phyloP scores from a whole-genome alignment of 2,329 filamentous ascomycete genomes.

The Exophiala spinifera region DNA sequence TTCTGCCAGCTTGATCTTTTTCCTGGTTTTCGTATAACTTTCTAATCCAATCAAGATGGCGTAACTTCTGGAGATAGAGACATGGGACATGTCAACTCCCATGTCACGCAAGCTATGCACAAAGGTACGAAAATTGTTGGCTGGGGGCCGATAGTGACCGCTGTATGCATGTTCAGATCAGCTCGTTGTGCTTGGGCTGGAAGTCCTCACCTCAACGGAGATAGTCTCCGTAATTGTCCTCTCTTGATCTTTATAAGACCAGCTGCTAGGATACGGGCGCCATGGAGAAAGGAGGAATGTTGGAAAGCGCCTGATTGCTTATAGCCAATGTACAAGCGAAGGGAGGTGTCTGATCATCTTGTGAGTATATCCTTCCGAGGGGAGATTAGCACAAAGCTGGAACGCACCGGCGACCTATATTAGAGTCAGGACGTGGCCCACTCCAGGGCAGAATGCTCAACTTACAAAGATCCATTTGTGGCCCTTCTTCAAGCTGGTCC shows the following conservation, averaged over 20 bases:
- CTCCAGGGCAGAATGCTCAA: background rate
- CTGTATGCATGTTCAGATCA: constrained; percentile 1
- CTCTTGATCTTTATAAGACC: constrained; percentile 82
- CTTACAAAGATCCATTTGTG: constrained; percentile 89
- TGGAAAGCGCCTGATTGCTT: constrained; percentile 87
- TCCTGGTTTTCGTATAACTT: constrained; percentile 68
- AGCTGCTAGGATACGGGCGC: constrained; percentile 74
- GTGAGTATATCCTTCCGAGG: too few relatives aligned
- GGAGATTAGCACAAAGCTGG: too few relatives aligned
- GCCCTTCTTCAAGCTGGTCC: constrained; percentile 70
- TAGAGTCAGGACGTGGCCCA: background rate
- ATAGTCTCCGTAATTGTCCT: constrained; percentile 70
- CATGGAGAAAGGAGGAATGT: constrained; percentile 84
- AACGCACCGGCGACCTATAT: constrained; percentile 4
- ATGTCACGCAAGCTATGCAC: constrained; percentile 67
- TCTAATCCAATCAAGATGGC: constrained; percentile 79
- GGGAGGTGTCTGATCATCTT: constrained; percentile 64
- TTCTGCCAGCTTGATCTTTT: constrained; percentile 57
- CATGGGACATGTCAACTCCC: constrained; percentile 74
- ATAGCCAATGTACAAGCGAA: constrained; percentile 78
- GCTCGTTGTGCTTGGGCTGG: constrained; percentile 18
- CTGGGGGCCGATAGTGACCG: constrained; percentile 51
- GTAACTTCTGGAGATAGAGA: constrained; percentile 78
- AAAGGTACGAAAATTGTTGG: constrained; percentile 79
- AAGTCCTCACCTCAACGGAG: constrained; percentile 47